Percentiles rank a stretch among this genome's conserved stretches.
These are phyloP conservation scores for Flaveria ramosissima DNA, from an alignment of 129 eudicot species.

Conservation along the genomic window DNA sequence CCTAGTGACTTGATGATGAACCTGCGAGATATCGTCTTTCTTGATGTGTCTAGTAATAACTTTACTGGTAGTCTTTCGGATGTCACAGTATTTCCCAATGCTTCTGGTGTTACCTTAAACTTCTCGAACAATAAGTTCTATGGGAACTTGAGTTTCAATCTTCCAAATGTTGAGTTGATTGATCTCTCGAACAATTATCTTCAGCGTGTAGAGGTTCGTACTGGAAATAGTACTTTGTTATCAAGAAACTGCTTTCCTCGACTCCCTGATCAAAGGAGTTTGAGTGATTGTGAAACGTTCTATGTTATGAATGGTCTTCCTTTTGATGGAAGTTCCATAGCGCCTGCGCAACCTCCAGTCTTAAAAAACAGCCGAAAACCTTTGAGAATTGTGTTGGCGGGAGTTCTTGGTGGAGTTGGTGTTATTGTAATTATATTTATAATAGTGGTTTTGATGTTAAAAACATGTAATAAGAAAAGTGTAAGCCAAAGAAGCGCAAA, in stretches of 20 bases:
- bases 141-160: constrained; percentile 43
- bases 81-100: constrained; percentile 25
- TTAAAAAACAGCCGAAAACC: constrained; percentile 37
- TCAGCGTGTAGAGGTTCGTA: constrained; percentile 42
- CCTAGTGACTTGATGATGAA: constrained; percentile 32
- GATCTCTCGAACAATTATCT: constrained; percentile 76
- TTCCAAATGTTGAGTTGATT: constrained; percentile 29
- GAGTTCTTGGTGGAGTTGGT: constrained; percentile 73
- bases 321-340: constrained; percentile 21
- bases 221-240: constrained; percentile 3
- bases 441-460: constrained; percentile 36
- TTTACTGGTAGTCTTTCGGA: constrained; percentile 51
- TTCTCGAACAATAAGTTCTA: constrained; percentile 62
- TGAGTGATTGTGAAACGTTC: constrained; percentile 47
- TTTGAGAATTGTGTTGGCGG: constrained; percentile 49
- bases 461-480: constrained; percentile 34
- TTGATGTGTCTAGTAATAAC: constrained; percentile 49
- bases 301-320: constrained; percentile 40
- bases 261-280: constrained; percentile 43
- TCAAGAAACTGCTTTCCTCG: constrained; percentile 50
- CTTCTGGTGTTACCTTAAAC: constrained; percentile 46
- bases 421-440: constrained; percentile 38
- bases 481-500: constrained; percentile 44
- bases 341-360: constrained; percentile 38
- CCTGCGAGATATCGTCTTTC: constrained; percentile 34